Evolutionary conservation across 2,329 filamentous ascomycete species (phyloP).

Genomic region (Scytalidium lignicola): DNA sequence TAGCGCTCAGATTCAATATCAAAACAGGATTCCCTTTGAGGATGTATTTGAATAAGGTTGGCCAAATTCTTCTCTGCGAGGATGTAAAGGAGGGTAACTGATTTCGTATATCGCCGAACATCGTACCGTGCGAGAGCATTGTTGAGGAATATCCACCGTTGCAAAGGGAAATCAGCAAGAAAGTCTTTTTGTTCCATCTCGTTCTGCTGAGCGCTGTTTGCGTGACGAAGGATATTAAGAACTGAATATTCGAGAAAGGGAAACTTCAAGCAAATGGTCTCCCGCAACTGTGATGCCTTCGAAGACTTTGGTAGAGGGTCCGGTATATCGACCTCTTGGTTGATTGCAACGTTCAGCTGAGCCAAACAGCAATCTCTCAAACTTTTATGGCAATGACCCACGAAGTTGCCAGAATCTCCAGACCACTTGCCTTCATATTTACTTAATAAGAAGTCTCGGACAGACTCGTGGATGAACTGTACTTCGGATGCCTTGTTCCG

Average conservation of each 20-base stretch:
- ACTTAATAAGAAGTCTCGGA: constrained; percentile 36
- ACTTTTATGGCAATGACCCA: constrained; percentile 17
- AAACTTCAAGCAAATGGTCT: constrained; percentile 20
- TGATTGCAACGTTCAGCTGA: constrained; percentile 13
- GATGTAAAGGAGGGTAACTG: constrained; percentile 29
- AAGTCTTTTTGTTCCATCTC: constrained; percentile 29
- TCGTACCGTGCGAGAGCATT: constrained; percentile 28
- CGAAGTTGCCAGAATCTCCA: constrained; percentile 12
- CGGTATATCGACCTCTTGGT: constrained; percentile 8
- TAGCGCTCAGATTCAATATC: constrained; percentile 27
- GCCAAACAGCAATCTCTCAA: constrained; percentile 19
- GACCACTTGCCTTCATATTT: constrained; percentile 21
- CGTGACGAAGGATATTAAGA: constrained; percentile 35
- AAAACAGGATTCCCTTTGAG: constrained; percentile 14
- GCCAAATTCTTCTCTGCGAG: constrained; percentile 28
- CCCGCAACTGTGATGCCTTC: constrained; percentile 17
- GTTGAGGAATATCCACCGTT: constrained; percentile 24
- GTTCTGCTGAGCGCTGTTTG: constrained; percentile 30
- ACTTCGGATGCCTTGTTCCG: constrained; percentile 25
- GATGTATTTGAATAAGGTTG: constrained; percentile 23
- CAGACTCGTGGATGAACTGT: constrained; percentile 36
- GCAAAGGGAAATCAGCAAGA: constrained; percentile 24
- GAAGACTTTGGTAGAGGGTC: constrained; percentile 6
- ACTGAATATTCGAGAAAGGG: constrained; percentile 44
- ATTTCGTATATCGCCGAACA: constrained; percentile 18